Evolutionary conservation across 2,329 filamentous ascomycete species (phyloP).

Genomic region (Chrysosporium keratinophilum): DNA sequence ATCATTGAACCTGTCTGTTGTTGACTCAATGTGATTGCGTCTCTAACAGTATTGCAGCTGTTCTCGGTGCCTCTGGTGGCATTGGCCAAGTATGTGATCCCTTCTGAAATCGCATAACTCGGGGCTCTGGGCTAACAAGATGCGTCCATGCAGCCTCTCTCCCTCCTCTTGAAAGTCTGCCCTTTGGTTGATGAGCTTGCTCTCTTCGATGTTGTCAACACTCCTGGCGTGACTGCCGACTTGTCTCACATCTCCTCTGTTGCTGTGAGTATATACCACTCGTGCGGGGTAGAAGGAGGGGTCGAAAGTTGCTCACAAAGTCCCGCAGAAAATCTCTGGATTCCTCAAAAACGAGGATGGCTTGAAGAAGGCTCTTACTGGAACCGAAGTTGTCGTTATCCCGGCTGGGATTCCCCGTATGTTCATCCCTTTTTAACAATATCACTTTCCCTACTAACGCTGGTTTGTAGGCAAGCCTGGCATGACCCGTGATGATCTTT

Average conservation of each 20-base stretch:
- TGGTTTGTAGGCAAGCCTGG: slow-evolving; percentile 73
- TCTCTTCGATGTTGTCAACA: slow-evolving; percentile 99
- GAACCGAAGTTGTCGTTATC: slow-evolving; percentile 92
- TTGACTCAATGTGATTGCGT: not conserved
- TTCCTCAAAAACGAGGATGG: slow-evolving; percentile 80
- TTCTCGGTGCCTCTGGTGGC: slow-evolving; percentile 94
- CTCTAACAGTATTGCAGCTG: slow-evolving; percentile 40
- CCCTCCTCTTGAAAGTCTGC: slow-evolving; percentile 85
- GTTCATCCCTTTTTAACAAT: slow-evolving; percentile 27
- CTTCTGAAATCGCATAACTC: not conserved
- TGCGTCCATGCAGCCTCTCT: slow-evolving; percentile 61
- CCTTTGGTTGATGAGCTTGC: slow-evolving; percentile 83
- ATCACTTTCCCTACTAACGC: not conserved
- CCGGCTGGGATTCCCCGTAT: slow-evolving; percentile 94
- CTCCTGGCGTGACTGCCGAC: slow-evolving; percentile 88
- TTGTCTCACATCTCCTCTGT: slow-evolving; percentile 92
- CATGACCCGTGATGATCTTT: slow-evolving; percentile 98
- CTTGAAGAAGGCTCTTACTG: slow-evolving; percentile 77
- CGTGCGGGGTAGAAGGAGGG: slow-evolving; percentile 2
- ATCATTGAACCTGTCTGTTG: not conserved
- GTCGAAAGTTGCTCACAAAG: slow-evolving; percentile 4
- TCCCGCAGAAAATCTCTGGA: slow-evolving; percentile 64
- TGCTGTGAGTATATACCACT: slow-evolving; percentile 50
- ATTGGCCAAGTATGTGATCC: slow-evolving; percentile 74
- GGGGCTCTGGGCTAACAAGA: slow-evolving; percentile 3